A percentile compares a stretch with the other conserved stretches of the same genome.
Conservation (phyloP, 2,329 filamentous ascomycete genomes). For the Pseudogymnoascus sp. region DNA sequence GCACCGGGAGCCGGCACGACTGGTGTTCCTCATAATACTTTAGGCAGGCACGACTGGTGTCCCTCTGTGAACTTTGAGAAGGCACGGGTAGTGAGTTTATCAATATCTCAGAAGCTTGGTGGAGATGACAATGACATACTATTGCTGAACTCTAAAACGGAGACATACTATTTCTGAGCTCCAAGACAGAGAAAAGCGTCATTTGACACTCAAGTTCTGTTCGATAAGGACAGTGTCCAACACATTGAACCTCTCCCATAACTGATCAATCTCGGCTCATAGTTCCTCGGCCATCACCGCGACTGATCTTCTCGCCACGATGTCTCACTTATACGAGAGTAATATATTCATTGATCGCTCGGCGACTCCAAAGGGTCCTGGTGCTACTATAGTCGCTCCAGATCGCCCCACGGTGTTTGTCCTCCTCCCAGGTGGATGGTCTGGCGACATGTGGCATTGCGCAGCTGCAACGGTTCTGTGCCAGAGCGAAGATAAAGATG, state of each 20-base stretch:
- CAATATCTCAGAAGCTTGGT: background rate
- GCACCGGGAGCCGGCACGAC: background rate
- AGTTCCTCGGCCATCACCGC: background rate
- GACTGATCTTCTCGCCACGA: background rate
- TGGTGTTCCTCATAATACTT: background rate
- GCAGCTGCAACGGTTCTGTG: background rate
- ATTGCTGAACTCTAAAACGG: no score
- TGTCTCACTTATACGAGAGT: background rate
- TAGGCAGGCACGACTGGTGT: background rate
- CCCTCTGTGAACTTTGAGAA: background rate
- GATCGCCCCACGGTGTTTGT: background rate
- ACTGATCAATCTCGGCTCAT: background rate
- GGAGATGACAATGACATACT: background rate
- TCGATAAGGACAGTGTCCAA: background rate
- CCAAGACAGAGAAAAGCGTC: background rate
- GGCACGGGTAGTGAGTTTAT: background rate
- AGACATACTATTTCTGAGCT: background rate
- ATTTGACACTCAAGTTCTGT: background rate
- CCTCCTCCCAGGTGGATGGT: background rate
- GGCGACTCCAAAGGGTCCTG: no score
- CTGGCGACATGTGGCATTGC: background rate
- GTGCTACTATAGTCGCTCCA: background rate
- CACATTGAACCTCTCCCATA: background rate
- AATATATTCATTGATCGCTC: background rate
- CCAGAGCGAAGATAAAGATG: background rate